Evolutionary conservation across 768 basidiomycete genomes (phyloP), one percentile per base, ranked within the genome.

Genomic region (Pilatotrama ljubarskyi): DNA sequence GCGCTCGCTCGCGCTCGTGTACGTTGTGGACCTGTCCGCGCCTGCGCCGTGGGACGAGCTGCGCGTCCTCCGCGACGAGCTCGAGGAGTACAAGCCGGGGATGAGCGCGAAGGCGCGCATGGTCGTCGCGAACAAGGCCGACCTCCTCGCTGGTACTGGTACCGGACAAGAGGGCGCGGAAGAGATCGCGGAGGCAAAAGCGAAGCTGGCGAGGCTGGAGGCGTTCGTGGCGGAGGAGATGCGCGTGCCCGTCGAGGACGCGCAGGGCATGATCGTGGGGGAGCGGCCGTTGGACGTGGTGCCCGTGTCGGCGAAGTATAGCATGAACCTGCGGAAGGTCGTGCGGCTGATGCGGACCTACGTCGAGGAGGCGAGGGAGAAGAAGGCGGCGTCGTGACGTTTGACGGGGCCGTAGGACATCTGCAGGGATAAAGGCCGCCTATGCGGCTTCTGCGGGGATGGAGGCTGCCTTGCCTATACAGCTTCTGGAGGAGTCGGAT

Each of bases 121-220:
- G 70, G 91, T 99, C 40, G 78, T 98, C 17, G 91, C 93, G 25
- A 99, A 98, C 78, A 99, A 99, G 73, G 97, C 94, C 0, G 97
- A 99, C 75, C 71, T 92, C 32, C 81, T 96, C 2, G 90, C 78
- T 1, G 79, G 74, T 0, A 15, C 25, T 6, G 89, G 76, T 2
- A 77, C 73, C 32, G 69, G 63, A 11, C 78, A 78, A 10, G 80
- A 76, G 11, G 78, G 80, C 26, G 72, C 74, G n/a, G 73, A 69
- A 15, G 79, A 80, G 6, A 80, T 88, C 7, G 73, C 75, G 37
- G 78, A 76, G 38, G 88, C 86, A 5, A 80, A 78, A 63, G 75
- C 73, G 26, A 91, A 90, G 70, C 76, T 91, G 49, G 66, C 55
- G 32, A 75, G 66, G 35, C 70, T 93, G 53, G 83, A 88, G 68